Evolutionary conservation across 495 filamentous ascomycete species (phyloP).

Genomic region (Penicillium turbatum): DNA sequence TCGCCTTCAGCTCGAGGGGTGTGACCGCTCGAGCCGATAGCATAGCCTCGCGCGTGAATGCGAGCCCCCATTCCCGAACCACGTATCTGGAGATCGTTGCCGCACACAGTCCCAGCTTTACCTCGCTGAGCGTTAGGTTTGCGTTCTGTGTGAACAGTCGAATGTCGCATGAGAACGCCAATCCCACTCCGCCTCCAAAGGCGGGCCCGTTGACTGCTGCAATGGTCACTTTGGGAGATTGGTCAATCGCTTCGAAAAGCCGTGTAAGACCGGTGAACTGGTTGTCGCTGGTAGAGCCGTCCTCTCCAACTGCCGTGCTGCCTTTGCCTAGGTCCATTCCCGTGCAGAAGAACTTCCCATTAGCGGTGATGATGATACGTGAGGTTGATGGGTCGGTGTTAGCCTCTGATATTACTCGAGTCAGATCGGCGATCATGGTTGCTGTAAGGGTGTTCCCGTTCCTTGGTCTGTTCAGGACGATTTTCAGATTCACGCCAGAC

Average conservation of each 20-base stretch:
- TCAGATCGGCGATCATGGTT: conserved; percentile 28
- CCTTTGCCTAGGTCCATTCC: conserved; percentile 34
- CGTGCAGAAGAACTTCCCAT: conserved; percentile 41
- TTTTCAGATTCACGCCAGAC: conserved; percentile 27
- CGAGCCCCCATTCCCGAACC: conserved; percentile 27
- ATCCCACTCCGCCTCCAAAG: conserved; percentile 37
- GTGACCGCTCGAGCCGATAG: conserved; percentile 26
- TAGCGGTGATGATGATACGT: conserved; percentile 31
- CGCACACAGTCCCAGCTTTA: conserved; percentile 29
- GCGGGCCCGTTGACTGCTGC: conserved; percentile 35
- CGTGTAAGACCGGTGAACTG: conserved; percentile 21
- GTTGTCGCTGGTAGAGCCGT: conserved; percentile 8
- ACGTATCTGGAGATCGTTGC: conserved; percentile 35
- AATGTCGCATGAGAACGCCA: conserved; percentile 38
- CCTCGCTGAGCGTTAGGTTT: conserved; percentile 31
- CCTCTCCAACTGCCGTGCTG: conserved; percentile 18
- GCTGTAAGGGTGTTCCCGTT: conserved; percentile 36
- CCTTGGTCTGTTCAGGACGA: conserved; percentile 28
- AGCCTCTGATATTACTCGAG: conserved; percentile 14
- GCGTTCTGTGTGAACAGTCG: conserved; percentile 21
- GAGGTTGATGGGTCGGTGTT: conserved; percentile 20
- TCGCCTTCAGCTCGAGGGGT: conserved; percentile 19
- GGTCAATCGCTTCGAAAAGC: conserved; percentile 30
- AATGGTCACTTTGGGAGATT: conserved; percentile 35
- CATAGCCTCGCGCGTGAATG: conserved; percentile 30